These are phyloP conservation scores for Huiozyma naganishii DNA, from an alignment of 805 yeast species.

Conservation along the genomic window DNA sequence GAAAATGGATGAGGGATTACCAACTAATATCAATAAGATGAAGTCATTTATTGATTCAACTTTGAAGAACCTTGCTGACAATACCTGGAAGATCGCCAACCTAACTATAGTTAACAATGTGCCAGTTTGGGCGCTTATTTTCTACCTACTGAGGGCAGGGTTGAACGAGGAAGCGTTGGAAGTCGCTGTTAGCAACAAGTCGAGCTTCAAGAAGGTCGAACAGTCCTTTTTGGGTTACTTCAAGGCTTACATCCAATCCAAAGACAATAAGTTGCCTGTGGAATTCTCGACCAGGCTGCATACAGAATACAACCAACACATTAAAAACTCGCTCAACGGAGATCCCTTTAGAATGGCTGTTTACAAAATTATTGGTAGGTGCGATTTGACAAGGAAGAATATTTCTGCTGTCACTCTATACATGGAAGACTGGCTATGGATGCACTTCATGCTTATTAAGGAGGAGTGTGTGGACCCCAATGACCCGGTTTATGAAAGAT, in stretches of 20 bases:
- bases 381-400: constrained; percentile 57
- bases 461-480: constrained; percentile 35
- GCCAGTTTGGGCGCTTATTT: constrained; percentile 92
- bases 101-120: constrained; percentile 63
- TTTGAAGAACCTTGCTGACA: constrained; percentile 31
- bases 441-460: constrained; percentile 67
- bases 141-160: constrained; percentile 79
- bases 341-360: constrained; percentile 89
- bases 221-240: constrained; percentile 73
- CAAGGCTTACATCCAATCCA: constrained; percentile 51
- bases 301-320: constrained; percentile 75
- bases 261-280: constrained; percentile 45
- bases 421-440: constrained; percentile 96
- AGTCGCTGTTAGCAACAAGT: constrained; percentile 50
- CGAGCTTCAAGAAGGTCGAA: constrained; percentile 74
- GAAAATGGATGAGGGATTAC: constrained; percentile 53
- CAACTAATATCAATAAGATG: constrained; percentile 64
- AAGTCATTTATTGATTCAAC: constrained; percentile 45
- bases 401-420: constrained; percentile 65
- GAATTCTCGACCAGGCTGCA: constrained; percentile 61
- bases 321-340: constrained; percentile 52
- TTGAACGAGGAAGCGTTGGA: constrained; percentile 67
- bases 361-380: constrained; percentile 86
- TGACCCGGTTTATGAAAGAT: constrained; percentile 56
- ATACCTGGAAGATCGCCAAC: constrained; percentile 42